Conservation (phyloP, 768 basidiomycete species). For the Amanita rimosa region DNA sequence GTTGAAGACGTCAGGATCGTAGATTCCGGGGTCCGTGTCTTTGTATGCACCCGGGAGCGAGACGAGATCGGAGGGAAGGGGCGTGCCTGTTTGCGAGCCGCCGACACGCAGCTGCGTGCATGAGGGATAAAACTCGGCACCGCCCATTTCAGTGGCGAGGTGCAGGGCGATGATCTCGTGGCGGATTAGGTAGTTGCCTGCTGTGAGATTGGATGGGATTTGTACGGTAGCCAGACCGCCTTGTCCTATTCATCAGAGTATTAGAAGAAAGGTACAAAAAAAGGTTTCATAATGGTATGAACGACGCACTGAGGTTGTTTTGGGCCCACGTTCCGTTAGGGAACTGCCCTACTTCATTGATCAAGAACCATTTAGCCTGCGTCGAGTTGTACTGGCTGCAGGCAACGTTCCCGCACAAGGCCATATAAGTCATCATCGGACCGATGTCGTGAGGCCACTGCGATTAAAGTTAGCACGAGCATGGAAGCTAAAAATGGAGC, state of each 20-base stretch:
- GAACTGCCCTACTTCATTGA: conserved; percentile 24
- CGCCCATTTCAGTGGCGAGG: conserved; percentile 39
- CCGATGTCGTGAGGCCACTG: conserved; percentile 17
- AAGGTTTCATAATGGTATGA: too few relatives aligned
- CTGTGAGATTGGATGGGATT: conserved; percentile 39
- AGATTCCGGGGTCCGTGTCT: conserved; percentile 60
- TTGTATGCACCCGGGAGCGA: conserved; percentile 64
- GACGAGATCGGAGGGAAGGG: conserved; percentile 39
- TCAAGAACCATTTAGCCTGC: conserved; percentile 45
- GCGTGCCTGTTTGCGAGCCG: conserved; percentile 41
- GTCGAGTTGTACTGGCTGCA: conserved; percentile 33
- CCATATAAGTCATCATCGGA: conserved; percentile 25
- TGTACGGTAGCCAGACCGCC: conserved; percentile 28
- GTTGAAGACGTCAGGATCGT: conserved; percentile 19
- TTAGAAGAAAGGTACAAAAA: too few relatives aligned
- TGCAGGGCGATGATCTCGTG: conserved; percentile 78
- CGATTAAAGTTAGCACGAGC: not conserved
- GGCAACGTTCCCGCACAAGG: conserved; percentile 28
- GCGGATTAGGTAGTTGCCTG: conserved; percentile 68
- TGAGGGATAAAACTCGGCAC: conserved; percentile 74
- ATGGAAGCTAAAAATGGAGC: conserved; percentile 8
- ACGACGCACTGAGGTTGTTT: not conserved
- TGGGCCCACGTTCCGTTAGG: conserved; percentile 13
- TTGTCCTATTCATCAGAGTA: conserved; percentile 17
- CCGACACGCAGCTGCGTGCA: conserved; percentile 50